Conservation (phyloP, 75 land plant genomes). For the Selaginella moellendorffii region DNA sequence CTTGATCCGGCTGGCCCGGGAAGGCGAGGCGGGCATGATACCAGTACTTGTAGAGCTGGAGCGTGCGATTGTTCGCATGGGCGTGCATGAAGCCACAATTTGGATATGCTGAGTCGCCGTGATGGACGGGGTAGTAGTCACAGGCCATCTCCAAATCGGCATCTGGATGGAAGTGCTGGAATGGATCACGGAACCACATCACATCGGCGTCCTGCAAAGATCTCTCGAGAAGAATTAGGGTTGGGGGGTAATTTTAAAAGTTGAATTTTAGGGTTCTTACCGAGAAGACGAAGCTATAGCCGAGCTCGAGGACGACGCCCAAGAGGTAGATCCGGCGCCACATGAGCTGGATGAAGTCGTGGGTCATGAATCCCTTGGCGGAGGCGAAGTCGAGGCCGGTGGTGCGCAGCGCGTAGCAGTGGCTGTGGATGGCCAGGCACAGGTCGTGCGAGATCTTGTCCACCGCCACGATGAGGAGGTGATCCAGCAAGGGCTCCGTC, state of each 20-base stretch:
- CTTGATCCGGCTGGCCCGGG: constrained; percentile 73
- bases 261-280: too few species aligned
- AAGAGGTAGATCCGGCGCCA: constrained; percentile 65
- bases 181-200: constrained; percentile 78
- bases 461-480: constrained; percentile 43
- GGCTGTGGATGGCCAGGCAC: constrained; percentile 27
- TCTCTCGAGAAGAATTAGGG: too few species aligned
- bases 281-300: constrained; percentile 61
- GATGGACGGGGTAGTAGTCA: constrained; percentile 46
- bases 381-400: constrained; percentile 42
- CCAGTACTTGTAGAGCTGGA: constrained; percentile 75
- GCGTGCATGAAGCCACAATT: constrained; percentile 77
- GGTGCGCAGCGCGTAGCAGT: constrained; percentile 39
- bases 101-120: constrained; percentile 37
- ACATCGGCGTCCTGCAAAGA: constrained; percentile 87
- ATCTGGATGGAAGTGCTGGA: constrained; percentile 35
- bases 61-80: constrained; percentile 54
- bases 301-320: constrained; percentile 39
- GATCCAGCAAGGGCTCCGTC: constrained; percentile 30
- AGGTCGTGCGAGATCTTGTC: constrained; percentile 49
- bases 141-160: constrained; percentile 87
- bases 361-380: constrained; percentile 45
- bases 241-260: too few species aligned
- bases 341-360: constrained; percentile 69
- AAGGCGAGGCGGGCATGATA: constrained; percentile 33